Evolutionary conservation across 768 basidiomycete species (phyloP).

Genomic region (Omphalotus guepiniiformis): DNA sequence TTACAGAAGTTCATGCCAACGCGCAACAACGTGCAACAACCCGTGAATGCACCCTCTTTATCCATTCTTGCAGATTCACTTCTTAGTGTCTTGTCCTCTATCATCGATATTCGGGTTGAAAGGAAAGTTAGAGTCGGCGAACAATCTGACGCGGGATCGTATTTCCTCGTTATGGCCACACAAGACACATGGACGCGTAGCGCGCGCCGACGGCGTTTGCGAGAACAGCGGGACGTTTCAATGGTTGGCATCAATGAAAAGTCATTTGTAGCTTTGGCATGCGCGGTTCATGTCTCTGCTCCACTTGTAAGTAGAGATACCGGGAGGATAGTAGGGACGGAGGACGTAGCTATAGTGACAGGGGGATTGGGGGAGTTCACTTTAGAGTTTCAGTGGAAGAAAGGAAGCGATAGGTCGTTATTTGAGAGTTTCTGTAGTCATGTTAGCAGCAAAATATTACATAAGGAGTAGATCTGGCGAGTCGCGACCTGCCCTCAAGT

Average conservation of each 20-base stretch:
- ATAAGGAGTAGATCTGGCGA: too few relatives aligned
- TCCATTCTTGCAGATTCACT: slow-evolving; percentile 20
- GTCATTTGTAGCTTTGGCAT: slow-evolving; percentile 11
- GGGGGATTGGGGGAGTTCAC: not conserved
- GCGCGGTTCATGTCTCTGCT: slow-evolving; percentile 17
- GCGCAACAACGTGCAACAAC: slow-evolving; percentile 51
- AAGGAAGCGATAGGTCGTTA: slow-evolving; percentile 49
- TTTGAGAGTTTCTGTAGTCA: slow-evolving; percentile 71
- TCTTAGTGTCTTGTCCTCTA: slow-evolving; percentile 24
- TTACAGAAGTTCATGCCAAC: slow-evolving; percentile 53
- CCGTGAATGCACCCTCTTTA: slow-evolving; percentile 17
- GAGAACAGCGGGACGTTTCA: not conserved
- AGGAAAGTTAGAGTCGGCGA: slow-evolving; percentile 1
- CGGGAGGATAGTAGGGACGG: slow-evolving; percentile 12
- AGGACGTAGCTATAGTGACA: slow-evolving; percentile 7
- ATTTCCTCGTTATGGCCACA: slow-evolving; percentile 23
- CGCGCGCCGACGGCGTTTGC: slow-evolving; percentile 48
- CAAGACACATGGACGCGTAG: slow-evolving; percentile 67
- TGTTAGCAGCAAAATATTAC: slow-evolving; percentile 45
- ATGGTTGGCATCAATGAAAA: not conserved
- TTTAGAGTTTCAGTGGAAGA: slow-evolving; percentile 58
- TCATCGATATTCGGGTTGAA: slow-evolving; percentile 15
- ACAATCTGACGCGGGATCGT: slow-evolving; percentile 8
- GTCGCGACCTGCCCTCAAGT: too few relatives aligned
- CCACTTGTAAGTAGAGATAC: not conserved